Base-by-base conservation (phyloP, 2,329 filamentous ascomycete species). In the Taxawa tesnikishii region DNA sequence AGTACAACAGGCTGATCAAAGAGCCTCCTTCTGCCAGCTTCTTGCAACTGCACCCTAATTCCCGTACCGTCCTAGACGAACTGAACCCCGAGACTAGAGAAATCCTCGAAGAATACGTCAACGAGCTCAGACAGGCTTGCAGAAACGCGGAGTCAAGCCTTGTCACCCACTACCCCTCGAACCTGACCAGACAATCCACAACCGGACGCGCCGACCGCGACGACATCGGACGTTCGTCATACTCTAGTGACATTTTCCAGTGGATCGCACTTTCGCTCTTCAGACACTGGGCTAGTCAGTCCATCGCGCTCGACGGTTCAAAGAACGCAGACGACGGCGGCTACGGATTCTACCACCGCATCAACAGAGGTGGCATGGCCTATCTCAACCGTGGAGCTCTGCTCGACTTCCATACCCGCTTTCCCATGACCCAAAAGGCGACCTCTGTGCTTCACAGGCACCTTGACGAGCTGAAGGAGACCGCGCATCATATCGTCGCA, bases 251-350 rank as follows among this genome's bases (percentile, higher is more conserved):
- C 37, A 60, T 69, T 38, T 56, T 65, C 38, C 51, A 59, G 39
- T 69, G 66, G 67, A 62, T 68, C 46, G 59, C 58, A 1, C 47
- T 68, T 3, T 42, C 40, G 10, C 56, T 63, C 33, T 65, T 65
- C 45, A 58, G 60, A 1, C 59, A 69, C 44, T 70, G 60, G 59
- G 41, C 67, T 21, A 50, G 48, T 1, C 55, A 64, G 32, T 44
- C 49, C 9, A 47, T 68, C 16, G 47, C 54, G 15, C 47, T 51
- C 5, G 52, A 57, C 10, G 49, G 51, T 14, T 62, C 59, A 5
- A 50, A 54, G 18, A 42, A 50, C 16, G 52, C 32, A 1, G 32
- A 39, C 2, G 67, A 70, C 38, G 59, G 63, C 29, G 67, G 67
- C 2, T 62, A 54, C 29, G 48, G 47, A 6, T 57, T 69, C 13